phyloP scores from a whole-genome alignment of 441 rosid species.

The Croton laevigatus region DNA sequence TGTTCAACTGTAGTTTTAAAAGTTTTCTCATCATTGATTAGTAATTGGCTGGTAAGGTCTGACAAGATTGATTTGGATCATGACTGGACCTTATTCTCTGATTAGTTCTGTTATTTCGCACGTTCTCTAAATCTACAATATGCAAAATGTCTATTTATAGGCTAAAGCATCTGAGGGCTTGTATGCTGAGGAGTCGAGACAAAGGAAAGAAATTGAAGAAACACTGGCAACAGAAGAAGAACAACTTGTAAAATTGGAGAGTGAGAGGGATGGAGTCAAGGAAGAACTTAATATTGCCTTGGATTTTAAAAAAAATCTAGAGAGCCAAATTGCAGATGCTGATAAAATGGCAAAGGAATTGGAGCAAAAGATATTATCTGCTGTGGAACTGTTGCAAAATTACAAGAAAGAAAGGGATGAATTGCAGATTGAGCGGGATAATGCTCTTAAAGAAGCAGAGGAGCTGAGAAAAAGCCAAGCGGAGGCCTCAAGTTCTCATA shows the following conservation, averaged over 20 bases:
- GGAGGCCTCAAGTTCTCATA: slow-evolving; percentile 48
- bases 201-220: slow-evolving; percentile 61
- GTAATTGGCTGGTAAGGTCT: neutral
- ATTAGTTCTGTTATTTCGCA: neutral
- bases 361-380: slow-evolving; percentile 80
- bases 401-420: slow-evolving; percentile 66
- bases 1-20: neutral
- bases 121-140: slow-evolving; percentile 4
- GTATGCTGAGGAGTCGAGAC: slow-evolving; percentile 58
- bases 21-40: too few species aligned
- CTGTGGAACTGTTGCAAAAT: slow-evolving; percentile 70
- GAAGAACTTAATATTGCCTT: slow-evolving; percentile 47
- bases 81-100: neutral
- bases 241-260: slow-evolving; percentile 45
- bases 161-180: slow-evolving; percentile 60
- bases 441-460: slow-evolving; percentile 87
- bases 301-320: slow-evolving; percentile 51
- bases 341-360: slow-evolving; percentile 56
- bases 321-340: slow-evolving; percentile 57
- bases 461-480: slow-evolving; percentile 59
- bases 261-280: slow-evolving; percentile 44
- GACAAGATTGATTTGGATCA: neutral
- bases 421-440: slow-evolving; percentile 70
- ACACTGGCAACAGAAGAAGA: slow-evolving; percentile 56
- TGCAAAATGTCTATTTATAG: slow-evolving; percentile 38